phyloP scores from a whole-genome alignment of 192 early-diverging fungal species.

The Martensiomyces pterosporus region DNA sequence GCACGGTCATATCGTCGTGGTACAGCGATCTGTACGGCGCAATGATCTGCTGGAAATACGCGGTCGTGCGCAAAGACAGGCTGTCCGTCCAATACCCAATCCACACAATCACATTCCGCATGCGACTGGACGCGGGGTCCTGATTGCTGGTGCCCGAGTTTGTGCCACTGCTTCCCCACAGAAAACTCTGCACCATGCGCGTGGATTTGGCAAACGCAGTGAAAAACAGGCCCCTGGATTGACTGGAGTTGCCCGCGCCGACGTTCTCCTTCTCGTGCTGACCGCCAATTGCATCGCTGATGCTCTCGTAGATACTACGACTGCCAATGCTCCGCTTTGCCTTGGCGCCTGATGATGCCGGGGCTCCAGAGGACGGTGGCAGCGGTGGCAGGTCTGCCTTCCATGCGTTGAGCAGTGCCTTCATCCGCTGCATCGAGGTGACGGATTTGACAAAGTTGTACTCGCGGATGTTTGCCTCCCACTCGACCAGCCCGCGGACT shows the following conservation, averaged over 20 bases:
- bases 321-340: neutral
- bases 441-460: conserved; percentile 40
- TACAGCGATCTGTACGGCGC: conserved; percentile 32
- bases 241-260: neutral
- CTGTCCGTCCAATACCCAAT: conserved; percentile 25
- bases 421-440: conserved; percentile 32
- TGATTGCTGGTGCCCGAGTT: conserved; percentile 7
- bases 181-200: conserved; percentile 34
- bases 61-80: conserved; percentile 40
- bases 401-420: conserved; percentile 27
- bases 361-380: neutral
- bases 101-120: conserved; percentile 28
- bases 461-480: conserved; percentile 29
- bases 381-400: conserved; percentile 14
- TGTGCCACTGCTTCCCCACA: conserved; percentile 19
- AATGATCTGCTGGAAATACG: conserved; percentile 45
- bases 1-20: conserved; percentile 17
- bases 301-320: conserved; percentile 15
- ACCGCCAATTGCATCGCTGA: conserved; percentile 9
- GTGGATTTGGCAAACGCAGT: conserved; percentile 44
- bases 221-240: conserved; percentile 21
- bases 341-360: no score
- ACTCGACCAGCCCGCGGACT: conserved; percentile 31
- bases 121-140: conserved; percentile 7
- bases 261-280: neutral